Percentiles rank a stretch among this genome's conserved stretches.
phyloP scores from a whole-genome alignment of 1,284 basidiomycete species.

The Sporisorium sorghi region DNA sequence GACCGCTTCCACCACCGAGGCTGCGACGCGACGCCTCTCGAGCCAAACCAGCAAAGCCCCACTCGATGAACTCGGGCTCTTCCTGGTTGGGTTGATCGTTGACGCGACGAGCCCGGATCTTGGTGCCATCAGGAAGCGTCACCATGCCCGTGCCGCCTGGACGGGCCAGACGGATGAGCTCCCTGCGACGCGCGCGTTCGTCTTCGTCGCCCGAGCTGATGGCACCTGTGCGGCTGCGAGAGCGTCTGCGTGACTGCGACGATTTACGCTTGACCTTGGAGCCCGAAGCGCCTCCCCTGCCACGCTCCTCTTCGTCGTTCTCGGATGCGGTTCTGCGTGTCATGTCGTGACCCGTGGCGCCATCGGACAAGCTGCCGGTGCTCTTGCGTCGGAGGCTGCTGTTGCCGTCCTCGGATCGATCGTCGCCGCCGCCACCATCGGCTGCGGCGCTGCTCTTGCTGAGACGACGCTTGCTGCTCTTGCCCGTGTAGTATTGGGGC shows the following conservation, averaged over 20 bases:
- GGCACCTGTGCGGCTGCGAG: constrained; percentile 43
- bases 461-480: constrained; percentile 35
- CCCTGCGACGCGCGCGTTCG: constrained; percentile 57
- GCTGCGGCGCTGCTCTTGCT: constrained; percentile 18
- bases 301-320: constrained; percentile 48
- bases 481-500: constrained; percentile 47
- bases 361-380: constrained; percentile 37
- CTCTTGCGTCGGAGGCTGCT: constrained; percentile 46
- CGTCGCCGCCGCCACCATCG: constrained; percentile 18
- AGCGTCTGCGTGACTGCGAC: constrained; percentile 39
- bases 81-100: constrained; percentile 53
- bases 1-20: constrained; percentile 39
- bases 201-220: constrained; percentile 53
- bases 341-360: constrained; percentile 13
- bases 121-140: constrained; percentile 65
- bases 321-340: constrained; percentile 27
- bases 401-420: constrained; percentile 25
- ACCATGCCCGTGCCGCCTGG: constrained; percentile 69
- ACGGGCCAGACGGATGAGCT: constrained; percentile 59
- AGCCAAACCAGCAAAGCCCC: constrained; percentile 67
- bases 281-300: constrained; percentile 16
- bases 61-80: constrained; percentile 56
- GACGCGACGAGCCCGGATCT: constrained; percentile 63
- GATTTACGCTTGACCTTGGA: constrained; percentile 35
- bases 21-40: constrained; percentile 47